phyloP scores from a whole-genome alignment of 1,284 basidiomycete genomes.

The Xanthoconium separans region DNA sequence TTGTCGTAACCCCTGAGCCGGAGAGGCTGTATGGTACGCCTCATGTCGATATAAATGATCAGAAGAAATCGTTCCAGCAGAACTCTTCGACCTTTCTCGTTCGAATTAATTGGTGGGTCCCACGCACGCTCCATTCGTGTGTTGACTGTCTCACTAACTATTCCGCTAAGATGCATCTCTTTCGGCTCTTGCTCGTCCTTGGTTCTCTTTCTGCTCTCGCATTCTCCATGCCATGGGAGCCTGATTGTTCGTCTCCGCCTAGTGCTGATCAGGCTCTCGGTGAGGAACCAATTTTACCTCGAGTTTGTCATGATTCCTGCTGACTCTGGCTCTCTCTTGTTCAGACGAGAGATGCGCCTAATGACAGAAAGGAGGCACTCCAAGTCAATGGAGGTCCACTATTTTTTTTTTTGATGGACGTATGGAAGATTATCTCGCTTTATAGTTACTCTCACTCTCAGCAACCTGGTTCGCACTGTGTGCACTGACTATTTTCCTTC shows the following conservation, averaged over 20 bases:
- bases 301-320: background rate
- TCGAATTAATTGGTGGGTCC: background rate
- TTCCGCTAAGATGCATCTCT: constrained; percentile 5
- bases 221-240: background rate
- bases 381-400: too few species aligned
- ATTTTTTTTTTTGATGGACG: too few species aligned
- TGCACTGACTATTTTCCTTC: too few species aligned
- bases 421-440: too few species aligned
- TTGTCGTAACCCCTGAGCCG: too few species aligned
- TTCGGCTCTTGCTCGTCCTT: background rate
- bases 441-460: too few species aligned
- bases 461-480: too few species aligned
- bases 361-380: too few species aligned
- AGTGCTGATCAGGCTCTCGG: background rate
- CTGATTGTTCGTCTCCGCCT: too few species aligned
- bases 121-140: too few species aligned
- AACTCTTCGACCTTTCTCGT: background rate
- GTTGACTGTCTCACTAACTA: background rate
- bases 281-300: background rate
- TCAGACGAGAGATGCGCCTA: constrained; percentile 1
- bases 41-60: background rate
- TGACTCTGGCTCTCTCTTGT: background rate
- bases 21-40: background rate
- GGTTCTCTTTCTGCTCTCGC: constrained; percentile 1
- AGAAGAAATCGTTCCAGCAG: too few species aligned